Conservation (phyloP, 2,329 filamentous ascomycete species). For the Scedosporium boydii region DNA sequence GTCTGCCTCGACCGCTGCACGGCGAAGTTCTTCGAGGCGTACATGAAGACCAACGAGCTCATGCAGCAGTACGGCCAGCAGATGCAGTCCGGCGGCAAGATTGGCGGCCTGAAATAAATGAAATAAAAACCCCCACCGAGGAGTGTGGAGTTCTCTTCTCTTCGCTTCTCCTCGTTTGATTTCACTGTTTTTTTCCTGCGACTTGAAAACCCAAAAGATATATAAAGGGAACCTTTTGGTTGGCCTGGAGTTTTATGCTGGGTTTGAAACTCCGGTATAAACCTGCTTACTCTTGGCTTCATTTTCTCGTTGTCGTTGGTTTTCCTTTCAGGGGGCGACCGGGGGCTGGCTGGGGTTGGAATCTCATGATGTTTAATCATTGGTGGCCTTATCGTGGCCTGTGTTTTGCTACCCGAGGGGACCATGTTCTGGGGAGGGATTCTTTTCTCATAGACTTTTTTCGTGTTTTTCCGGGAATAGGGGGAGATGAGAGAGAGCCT, state of each 20-base stretch:
- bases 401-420: background rate
- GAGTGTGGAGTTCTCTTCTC: background rate
- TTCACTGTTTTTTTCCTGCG: background rate
- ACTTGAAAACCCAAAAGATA: too few relatives aligned
- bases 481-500: background rate
- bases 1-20: conserved; percentile 98
- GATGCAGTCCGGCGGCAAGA: conserved; percentile 22
- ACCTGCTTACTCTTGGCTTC: too few relatives aligned
- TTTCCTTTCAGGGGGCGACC: background rate
- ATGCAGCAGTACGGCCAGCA: conserved; percentile 80
- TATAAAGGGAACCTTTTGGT: background rate
- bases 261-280: too few relatives aligned
- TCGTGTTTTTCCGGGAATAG: too few relatives aligned
- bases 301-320: too few relatives aligned
- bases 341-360: background rate
- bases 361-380: background rate
- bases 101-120: background rate
- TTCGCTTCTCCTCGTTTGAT: background rate
- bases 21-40: conserved; percentile 97
- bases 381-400: background rate
- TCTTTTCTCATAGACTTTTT: background rate
- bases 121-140: background rate
- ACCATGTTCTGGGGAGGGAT: background rate
- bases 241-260: background rate
- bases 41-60: conserved; percentile 94